Percentiles rank a stretch among this genome's conserved stretches.
These are phyloP conservation scores for Heimioporus sp. DNA, from an alignment of 768 basidiomycete genomes.

Conservation along the genomic window DNA sequence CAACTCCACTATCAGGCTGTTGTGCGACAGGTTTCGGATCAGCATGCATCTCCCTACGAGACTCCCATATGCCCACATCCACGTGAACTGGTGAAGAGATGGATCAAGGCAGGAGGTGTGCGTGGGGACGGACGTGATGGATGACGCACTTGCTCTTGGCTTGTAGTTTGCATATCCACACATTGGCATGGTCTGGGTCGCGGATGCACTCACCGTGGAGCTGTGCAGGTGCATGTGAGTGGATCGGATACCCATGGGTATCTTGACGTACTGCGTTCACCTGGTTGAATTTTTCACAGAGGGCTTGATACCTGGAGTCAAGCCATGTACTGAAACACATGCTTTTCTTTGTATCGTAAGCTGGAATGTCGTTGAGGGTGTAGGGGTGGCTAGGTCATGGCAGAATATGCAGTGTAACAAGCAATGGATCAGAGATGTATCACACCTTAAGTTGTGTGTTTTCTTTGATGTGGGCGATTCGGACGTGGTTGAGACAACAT, in stretches of 20 bases:
- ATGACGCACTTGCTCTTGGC: conserved; percentile 35
- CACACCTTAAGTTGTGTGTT: conserved; percentile 24
- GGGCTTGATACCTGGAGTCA: conserved; percentile 23
- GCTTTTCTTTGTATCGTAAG: conserved; percentile 34
- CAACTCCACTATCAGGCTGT: too few relatives aligned
- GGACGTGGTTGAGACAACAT: conserved; percentile 10
- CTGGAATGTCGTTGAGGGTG: conserved; percentile 14
- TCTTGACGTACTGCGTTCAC: conserved; percentile 27
- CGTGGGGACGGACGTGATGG: neutral
- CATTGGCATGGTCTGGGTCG: conserved; percentile 27
- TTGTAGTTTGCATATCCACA: conserved; percentile 27
- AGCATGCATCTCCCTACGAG: too few relatives aligned
- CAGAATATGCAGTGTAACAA: too few relatives aligned
- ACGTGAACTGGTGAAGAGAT: too few relatives aligned
- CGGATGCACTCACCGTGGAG: conserved; percentile 23
- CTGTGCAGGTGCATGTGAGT: conserved; percentile 4
- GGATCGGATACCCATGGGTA: neutral
- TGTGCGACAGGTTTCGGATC: too few relatives aligned
- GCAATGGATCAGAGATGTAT: too few relatives aligned
- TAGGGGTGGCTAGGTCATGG: conserved; percentile 8
- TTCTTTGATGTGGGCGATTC: conserved; percentile 18
- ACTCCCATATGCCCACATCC: too few relatives aligned
- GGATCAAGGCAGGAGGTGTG: too few relatives aligned
- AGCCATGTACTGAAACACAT: neutral
- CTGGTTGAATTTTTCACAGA: conserved; percentile 33